Evolutionary conservation across 306 rosid species (phyloP).

Genomic region (Ormosia emarginata): DNA sequence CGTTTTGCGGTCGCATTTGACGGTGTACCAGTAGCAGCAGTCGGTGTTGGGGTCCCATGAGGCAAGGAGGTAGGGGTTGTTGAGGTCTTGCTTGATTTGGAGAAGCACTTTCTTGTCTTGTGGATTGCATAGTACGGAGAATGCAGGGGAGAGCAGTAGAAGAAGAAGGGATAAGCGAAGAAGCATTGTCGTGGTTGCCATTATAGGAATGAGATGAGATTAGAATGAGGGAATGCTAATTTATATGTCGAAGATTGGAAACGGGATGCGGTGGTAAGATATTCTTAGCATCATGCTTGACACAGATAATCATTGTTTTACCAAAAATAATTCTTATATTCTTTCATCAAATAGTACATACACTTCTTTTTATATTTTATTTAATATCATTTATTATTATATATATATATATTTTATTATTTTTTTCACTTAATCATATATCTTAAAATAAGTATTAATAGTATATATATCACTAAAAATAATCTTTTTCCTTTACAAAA

Average conservation of each 20-base stretch:
- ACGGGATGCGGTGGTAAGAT: neutral
- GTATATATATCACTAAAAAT: too few relatives aligned
- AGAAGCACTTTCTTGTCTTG: conserved; percentile 61
- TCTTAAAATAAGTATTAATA: too few relatives aligned
- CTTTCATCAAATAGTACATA: too few relatives aligned
- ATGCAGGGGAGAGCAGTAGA: conserved; percentile 9
- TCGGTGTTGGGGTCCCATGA: conserved; percentile 59
- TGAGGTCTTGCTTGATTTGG: conserved; percentile 53
- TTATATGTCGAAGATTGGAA: neutral
- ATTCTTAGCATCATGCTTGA: neutral
- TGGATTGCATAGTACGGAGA: conserved; percentile 54
- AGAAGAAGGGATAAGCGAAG: neutral
- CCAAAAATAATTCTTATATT: too few relatives aligned
- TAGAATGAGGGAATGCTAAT: neutral
- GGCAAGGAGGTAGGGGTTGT: conserved; percentile 56
- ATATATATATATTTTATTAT: too few relatives aligned
- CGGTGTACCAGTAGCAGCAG: conserved; percentile 62
- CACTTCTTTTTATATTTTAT: too few relatives aligned
- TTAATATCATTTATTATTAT: too few relatives aligned
- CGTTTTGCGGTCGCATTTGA: conserved; percentile 42
- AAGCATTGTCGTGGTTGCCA: neutral
- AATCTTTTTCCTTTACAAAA: too few relatives aligned
- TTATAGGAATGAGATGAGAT: neutral
- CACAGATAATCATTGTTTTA: neutral
- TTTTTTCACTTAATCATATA: too few relatives aligned